phyloP scores from a whole-genome alignment of 2,329 filamentous ascomycete genomes.

The Arachnopeziza araneosa region DNA sequence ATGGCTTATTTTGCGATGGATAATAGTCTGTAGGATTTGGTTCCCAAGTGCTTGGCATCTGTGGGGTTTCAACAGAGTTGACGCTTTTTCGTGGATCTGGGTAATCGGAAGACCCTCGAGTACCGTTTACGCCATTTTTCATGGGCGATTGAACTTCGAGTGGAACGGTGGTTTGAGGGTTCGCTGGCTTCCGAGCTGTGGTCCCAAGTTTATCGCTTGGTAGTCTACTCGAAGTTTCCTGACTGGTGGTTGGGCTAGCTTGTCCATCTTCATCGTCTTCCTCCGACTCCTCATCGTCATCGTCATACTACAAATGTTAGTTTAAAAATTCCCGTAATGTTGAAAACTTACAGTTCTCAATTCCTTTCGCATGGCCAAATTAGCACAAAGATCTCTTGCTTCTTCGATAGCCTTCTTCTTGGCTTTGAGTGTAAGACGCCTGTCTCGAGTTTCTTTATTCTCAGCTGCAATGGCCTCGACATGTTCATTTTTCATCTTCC shows the following conservation, averaged over 20 bases:
- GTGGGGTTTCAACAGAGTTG: background rate
- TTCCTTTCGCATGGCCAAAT: constrained; percentile 10
- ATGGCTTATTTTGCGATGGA: background rate
- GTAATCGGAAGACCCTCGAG: background rate
- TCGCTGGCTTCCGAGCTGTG: background rate
- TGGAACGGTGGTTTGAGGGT: background rate
- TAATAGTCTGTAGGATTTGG: background rate
- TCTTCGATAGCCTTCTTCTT: constrained; percentile 11
- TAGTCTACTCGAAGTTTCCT: background rate
- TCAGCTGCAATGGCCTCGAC: constrained; percentile 10
- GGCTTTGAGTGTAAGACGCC: constrained; percentile 2
- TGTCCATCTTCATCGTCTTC: constrained; percentile 2
- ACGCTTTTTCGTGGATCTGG: background rate
- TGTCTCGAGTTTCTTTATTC: constrained; percentile 10
- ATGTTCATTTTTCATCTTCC: constrained; percentile 9
- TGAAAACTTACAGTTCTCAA: constrained; percentile 5
- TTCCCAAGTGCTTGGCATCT: background rate
- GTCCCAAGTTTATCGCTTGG: background rate
- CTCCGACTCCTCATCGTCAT: background rate
- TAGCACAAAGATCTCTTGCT: constrained; percentile 10
- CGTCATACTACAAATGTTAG: background rate
- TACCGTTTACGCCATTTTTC: background rate
- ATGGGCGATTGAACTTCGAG: background rate
- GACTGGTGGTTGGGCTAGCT: background rate
- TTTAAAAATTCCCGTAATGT: background rate